phyloP scores from a whole-genome alignment of 148 eudicot genomes.

The Spergularia bocconei region DNA sequence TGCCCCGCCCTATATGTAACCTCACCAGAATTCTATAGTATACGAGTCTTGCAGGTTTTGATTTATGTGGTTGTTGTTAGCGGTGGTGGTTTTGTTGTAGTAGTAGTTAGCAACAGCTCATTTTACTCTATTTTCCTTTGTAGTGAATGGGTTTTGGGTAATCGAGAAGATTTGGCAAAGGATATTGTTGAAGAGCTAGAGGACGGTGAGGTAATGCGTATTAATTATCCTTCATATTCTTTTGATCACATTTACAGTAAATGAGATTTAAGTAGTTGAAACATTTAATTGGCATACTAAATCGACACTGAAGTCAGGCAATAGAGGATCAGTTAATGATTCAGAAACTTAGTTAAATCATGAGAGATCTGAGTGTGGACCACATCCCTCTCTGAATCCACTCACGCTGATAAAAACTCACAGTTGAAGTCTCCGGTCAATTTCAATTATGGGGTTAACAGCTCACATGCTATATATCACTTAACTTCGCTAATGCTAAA shows the following conservation, averaged over 20 bases:
- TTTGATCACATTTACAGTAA: not conserved
- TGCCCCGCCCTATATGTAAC: no score
- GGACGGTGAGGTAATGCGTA: slow-evolving; percentile 71
- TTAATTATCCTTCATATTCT: not conserved
- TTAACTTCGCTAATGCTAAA: no score
- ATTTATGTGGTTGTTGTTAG: not conserved
- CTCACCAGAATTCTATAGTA: no score
- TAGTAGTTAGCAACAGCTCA: not conserved
- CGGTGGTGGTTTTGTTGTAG: not conserved
- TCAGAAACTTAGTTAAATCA: no score
- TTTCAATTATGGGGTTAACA: no score
- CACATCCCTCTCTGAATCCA: no score
- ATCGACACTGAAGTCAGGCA: not conserved
- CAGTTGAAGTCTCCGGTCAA: no score
- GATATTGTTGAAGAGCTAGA: slow-evolving; percentile 83
- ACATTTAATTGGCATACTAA: not conserved
- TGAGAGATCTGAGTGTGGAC: no score
- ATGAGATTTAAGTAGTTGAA: not conserved
- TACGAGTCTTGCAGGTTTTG: not conserved
- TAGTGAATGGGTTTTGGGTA: slow-evolving; percentile 98
- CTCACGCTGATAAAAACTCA: no score
- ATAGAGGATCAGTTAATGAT: not conserved
- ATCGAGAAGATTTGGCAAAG: slow-evolving; percentile 93
- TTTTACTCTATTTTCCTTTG: slow-evolving; percentile 25
- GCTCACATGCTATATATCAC: no score